Base-by-base conservation (phyloP, 2,329 filamentous ascomycete species). In the Calonectria pseudoreteaudii region DNA sequence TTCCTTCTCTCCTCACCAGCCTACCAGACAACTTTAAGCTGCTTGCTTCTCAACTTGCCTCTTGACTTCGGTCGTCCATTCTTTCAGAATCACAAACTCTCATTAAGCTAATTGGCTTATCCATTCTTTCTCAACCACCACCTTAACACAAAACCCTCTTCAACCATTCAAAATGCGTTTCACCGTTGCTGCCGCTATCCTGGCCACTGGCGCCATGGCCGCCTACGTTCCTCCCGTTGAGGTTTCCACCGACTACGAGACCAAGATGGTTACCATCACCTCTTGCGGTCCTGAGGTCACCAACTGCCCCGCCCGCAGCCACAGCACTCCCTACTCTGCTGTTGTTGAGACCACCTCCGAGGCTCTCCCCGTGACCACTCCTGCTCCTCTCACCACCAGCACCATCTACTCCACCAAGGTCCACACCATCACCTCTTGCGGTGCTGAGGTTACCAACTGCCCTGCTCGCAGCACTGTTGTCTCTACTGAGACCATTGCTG, bases 351-450 rank as follows among this genome's bases (percentile, higher is more conserved):
- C 83, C 73, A 87, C 84, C 79, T 78, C 78, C 68, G 81, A 78
- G 78, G 56, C 34, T 41, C 36, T 41, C 56, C 56, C 56, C 56
- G 56, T 62, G 23, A 62, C 74, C 76, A 75, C 72, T 60, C 66
- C 85, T 72, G 77, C 85, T 67, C 81, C 88, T 71, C 80, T 86
- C 76, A 88, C 88, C 80, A 89, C 89, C 78, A 86, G 84, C 71
- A 88, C 90, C 82, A 85, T 92, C 86, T 91, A 89, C 88, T 82
- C 86, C 79, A 92, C 90, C 82, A 87, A 87, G 80, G 85, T 91
- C 82, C 86, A 90, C 82, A 93, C 91, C 85, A 85, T 93, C 87
- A 92, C 90, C 85, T 88, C 87, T 70, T 93, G 91, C 87, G 87
- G 85, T 72, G 86, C 90, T 65, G 87, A 87, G 74, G 90, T 93